Evolutionary conservation across 176 grass and related monocot genomes (phyloP).

Genomic region (Ananas comosus): DNA sequence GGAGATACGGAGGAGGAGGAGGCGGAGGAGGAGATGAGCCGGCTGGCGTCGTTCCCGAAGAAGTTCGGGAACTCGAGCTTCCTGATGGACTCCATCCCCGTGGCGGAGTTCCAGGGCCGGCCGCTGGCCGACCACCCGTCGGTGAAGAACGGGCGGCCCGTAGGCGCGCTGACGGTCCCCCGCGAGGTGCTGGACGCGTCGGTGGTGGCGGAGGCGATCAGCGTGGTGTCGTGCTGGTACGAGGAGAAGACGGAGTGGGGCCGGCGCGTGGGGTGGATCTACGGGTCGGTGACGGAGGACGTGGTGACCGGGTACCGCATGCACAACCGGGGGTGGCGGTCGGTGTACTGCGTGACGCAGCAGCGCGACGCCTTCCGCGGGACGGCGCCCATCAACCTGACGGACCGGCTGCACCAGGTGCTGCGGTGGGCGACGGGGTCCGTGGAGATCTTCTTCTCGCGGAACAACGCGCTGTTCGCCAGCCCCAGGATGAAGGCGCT

Average conservation of each 20-base stretch:
- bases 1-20: slow-evolving; percentile 64
- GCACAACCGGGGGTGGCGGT: slow-evolving; percentile 97
- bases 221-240: slow-evolving; percentile 95
- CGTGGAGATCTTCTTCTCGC: slow-evolving; percentile 96
- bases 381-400: slow-evolving; percentile 90
- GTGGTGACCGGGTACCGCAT: slow-evolving; percentile 97
- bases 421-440: slow-evolving; percentile 93
- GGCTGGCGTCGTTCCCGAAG: slow-evolving; percentile 59
- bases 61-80: slow-evolving; percentile 95
- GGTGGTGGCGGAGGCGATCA: slow-evolving; percentile 86
- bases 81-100: slow-evolving; percentile 82
- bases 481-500: slow-evolving; percentile 88
- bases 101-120: slow-evolving; percentile 90
- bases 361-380: slow-evolving; percentile 85
- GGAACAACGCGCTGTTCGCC: slow-evolving; percentile 81
- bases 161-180: slow-evolving; percentile 76
- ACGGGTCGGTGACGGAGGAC: slow-evolving; percentile 91
- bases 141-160: slow-evolving; percentile 77
- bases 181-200: slow-evolving; percentile 79
- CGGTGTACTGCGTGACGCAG: slow-evolving; percentile 90
- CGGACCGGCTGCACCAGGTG: slow-evolving; percentile 93
- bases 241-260: slow-evolving; percentile 99
- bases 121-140: slow-evolving; percentile 88
- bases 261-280: slow-evolving; percentile 81
- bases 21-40: slow-evolving; percentile 58